phyloP scores from a whole-genome alignment of 2,329 filamentous ascomycete genomes.

The Pseudogymnoascus sp. region DNA sequence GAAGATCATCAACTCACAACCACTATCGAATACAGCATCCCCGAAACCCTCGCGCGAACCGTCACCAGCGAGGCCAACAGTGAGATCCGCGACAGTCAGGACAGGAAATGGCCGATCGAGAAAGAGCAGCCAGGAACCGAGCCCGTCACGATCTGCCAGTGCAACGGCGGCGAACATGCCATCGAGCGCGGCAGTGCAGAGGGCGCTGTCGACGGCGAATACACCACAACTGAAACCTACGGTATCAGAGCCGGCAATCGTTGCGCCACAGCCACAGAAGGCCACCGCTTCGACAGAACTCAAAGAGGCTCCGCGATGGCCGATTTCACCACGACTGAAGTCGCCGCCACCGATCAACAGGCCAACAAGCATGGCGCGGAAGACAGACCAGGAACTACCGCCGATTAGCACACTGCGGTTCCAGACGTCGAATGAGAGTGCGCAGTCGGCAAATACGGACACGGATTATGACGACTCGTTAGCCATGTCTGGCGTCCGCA shows the following conservation, averaged over 20 bases:
- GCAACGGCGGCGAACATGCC: constrained; percentile 45
- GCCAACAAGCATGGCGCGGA: constrained; percentile 39
- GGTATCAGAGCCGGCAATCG: constrained; percentile 52
- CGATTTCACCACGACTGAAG: constrained; percentile 66
- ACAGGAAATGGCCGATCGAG: constrained; percentile 48
- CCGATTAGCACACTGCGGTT: constrained; percentile 46
- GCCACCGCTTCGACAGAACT: constrained; percentile 41
- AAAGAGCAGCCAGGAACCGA: constrained; percentile 57
- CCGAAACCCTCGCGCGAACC: constrained; percentile 40
- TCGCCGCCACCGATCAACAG: constrained; percentile 61
- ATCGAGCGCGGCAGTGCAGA: constrained; percentile 55
- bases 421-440: constrained; percentile 29
- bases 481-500: constrained; percentile 44
- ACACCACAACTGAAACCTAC: constrained; percentile 58
- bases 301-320: constrained; percentile 61
- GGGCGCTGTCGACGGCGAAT: constrained; percentile 59
- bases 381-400: constrained; percentile 43
- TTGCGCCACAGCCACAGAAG: constrained; percentile 59
- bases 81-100: constrained; percentile 29
- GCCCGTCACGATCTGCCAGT: constrained; percentile 47
- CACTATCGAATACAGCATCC: constrained; percentile 36
- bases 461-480: constrained; percentile 22
- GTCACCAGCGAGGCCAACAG: constrained; percentile 33
- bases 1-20: constrained; percentile 21
- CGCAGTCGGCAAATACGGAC: constrained; percentile 19